Base-by-base conservation (phyloP, 1,284 basidiomycete genomes). In the Ganoderma multipileum region DNA sequence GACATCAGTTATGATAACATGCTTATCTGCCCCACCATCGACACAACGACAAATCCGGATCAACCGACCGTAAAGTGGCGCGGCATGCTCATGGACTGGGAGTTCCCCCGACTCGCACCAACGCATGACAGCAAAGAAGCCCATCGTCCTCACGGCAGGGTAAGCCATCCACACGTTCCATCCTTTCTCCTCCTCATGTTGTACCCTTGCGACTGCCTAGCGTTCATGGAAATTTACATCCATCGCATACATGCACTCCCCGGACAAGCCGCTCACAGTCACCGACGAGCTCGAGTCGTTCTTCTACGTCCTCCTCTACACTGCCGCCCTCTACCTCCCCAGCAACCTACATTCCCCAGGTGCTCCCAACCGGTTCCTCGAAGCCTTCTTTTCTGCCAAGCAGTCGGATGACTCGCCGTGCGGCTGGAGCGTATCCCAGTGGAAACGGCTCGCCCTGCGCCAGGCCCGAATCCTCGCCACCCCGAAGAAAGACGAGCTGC, bases 201-300 rank as follows among this genome's bases (percentile, higher is more conserved):
- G 5, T 26, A n/a, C 7, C n/a, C n/a, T n/a, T 28, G 6, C 38
- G n/a, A 26, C 23, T 20, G 2, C 20, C 18, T 28, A 66, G 68
- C 28, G 63, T 28, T 64, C 61, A 1, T 69, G 61, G 61, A 28
- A 57, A 18, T 70, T 36, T 20, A 52, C 60, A 1, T 67, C 69
- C 0, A 18, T 62, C 30, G 23, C 55, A 6, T 62, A 41, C 30
- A 11, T 33, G 30, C 28, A 23, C 5, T 16, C 62, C 12, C 20
- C 41, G 4, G 3, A 52, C 36, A 33, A 20, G 14, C 14, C 3
- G 38, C 52, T 47, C 44, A 64, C 50, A 11, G 47, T 66, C 2
- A 41, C 52, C 16, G 69, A 68, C 66, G 69, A 70, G 36, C 38
- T 70, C 26, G 69, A 70, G 23, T 65, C 69, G 20, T 70, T 70